These are phyloP conservation scores for Microstegium vimineum DNA, from an alignment of 176 grass and related monocot genomes.

Conservation along the genomic window DNA sequence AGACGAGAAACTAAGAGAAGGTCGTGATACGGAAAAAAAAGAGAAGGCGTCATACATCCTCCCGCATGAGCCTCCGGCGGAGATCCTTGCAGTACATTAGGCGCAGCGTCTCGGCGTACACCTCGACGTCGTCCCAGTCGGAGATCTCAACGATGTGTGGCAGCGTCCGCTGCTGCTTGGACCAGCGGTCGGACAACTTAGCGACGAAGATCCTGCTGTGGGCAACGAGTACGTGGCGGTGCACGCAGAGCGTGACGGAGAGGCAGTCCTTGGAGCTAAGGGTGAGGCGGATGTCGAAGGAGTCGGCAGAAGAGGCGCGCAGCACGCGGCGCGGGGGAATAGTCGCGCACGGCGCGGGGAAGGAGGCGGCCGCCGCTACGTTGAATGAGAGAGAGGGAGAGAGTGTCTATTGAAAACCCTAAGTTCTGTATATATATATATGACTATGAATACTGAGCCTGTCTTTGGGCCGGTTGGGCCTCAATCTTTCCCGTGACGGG, in stretches of 20 bases:
- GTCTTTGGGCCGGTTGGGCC: too few relatives aligned
- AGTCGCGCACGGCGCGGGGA: too few relatives aligned
- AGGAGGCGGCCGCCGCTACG: too few relatives aligned
- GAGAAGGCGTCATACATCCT: conserved; percentile 98
- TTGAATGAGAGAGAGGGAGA: too few relatives aligned
- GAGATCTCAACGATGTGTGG: conserved; percentile 98
- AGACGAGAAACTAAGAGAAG: not conserved
- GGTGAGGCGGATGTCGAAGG: conserved; percentile 86
- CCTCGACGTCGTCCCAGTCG: conserved; percentile 95
- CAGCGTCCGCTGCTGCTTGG: conserved; percentile 82
- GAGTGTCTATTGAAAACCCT: too few relatives aligned
- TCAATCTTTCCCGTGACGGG: too few relatives aligned
- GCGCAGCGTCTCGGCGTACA: conserved; percentile 83
- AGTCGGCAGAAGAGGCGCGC: too few relatives aligned
- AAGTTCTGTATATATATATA: too few relatives aligned
- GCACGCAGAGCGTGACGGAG: conserved; percentile 71
- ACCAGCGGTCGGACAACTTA: conserved; percentile 94
- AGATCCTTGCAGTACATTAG: conserved; percentile 99
- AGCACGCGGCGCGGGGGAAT: too few relatives aligned
- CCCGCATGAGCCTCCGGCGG: conserved; percentile 80
- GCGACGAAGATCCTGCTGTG: conserved; percentile 96
- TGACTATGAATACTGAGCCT: too few relatives aligned
- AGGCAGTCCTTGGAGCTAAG: conserved; percentile 81
- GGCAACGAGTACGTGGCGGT: conserved; percentile 81
- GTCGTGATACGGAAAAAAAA: conserved; percentile 35